phyloP scores from a whole-genome alignment of 345 rosid species.

The Syzygium jambos region DNA sequence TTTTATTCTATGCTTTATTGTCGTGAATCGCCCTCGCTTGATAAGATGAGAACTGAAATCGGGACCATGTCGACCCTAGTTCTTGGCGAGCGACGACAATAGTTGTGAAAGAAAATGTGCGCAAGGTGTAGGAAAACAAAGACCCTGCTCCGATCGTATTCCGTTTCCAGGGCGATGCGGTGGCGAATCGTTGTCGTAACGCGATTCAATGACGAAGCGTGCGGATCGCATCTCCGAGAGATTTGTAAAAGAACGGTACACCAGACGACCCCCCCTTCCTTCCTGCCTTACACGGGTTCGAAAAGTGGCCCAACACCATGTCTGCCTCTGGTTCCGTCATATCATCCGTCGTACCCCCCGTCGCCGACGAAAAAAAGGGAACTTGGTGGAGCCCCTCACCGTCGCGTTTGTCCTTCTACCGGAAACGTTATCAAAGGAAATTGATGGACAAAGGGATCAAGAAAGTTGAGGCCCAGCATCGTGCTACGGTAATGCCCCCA shows the following conservation, averaged over 20 bases:
- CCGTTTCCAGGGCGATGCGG: not conserved
- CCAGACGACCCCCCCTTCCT: not conserved
- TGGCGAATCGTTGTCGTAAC: not conserved
- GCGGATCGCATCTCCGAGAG: not conserved
- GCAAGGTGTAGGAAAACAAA: not conserved
- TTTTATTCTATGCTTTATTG: not conserved
- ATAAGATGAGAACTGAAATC: not conserved
- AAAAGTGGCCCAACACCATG: rapidly evolving
- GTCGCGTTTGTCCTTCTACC: not conserved
- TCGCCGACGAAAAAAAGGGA: not conserved
- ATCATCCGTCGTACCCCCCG: not conserved
- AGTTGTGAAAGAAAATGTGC: not conserved
- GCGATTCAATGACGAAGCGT: not conserved
- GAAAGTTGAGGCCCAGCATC: not conserved
- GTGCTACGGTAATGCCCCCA: not conserved
- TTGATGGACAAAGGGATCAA: not conserved
- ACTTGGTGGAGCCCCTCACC: not conserved
- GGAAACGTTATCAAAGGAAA: not conserved
- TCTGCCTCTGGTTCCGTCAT: not conserved
- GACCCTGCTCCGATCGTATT: not conserved
- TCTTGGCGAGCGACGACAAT: not conserved
- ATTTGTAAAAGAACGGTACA: not conserved
- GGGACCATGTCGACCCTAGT: not conserved
- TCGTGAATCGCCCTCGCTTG: not conserved
- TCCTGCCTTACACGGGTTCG: not conserved